phyloP scores from a whole-genome alignment of 2,329 filamentous ascomycete genomes.

The Sporothrix schenckii region DNA sequence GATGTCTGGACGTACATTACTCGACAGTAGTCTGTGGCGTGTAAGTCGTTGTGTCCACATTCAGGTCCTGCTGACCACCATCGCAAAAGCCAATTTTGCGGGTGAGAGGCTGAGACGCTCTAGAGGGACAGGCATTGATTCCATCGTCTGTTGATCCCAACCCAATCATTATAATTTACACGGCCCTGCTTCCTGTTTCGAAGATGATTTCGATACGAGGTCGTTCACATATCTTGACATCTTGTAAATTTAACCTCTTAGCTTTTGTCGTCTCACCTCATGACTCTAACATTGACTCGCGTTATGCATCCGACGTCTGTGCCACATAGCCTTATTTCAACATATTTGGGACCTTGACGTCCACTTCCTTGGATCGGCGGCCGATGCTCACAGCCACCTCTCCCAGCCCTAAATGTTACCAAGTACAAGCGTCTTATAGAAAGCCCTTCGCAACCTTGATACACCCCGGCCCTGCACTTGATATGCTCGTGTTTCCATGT shows the following conservation, averaged over 20 bases:
- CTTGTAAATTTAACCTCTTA: background rate
- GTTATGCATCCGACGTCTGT: slow-evolving; percentile 1
- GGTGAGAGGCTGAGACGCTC: background rate
- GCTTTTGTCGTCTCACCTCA: background rate
- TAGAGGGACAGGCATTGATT: background rate
- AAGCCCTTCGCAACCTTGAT: background rate
- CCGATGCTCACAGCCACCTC: too few relatives aligned
- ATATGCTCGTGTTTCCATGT: background rate
- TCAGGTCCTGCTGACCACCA: slow-evolving; percentile 21
- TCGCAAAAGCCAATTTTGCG: background rate
- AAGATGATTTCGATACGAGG: slow-evolving; percentile 1
- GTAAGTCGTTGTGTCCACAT: background rate
- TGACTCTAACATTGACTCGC: background rate
- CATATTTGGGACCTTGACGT: background rate
- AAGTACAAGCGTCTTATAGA: background rate
- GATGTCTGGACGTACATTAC: background rate
- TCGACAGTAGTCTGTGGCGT: slow-evolving; percentile 2
- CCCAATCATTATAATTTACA: background rate
- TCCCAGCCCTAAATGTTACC: slow-evolving; percentile 3
- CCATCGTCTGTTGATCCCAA: slow-evolving; percentile 1
- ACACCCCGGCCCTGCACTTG: background rate
- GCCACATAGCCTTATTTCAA: background rate
- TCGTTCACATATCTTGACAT: background rate
- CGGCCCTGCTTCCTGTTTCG: slow-evolving; percentile 2
- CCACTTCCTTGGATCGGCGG: background rate